Base-by-base conservation (phyloP, 169 alveolate genomes). In the Plasmodium inui region DNA sequence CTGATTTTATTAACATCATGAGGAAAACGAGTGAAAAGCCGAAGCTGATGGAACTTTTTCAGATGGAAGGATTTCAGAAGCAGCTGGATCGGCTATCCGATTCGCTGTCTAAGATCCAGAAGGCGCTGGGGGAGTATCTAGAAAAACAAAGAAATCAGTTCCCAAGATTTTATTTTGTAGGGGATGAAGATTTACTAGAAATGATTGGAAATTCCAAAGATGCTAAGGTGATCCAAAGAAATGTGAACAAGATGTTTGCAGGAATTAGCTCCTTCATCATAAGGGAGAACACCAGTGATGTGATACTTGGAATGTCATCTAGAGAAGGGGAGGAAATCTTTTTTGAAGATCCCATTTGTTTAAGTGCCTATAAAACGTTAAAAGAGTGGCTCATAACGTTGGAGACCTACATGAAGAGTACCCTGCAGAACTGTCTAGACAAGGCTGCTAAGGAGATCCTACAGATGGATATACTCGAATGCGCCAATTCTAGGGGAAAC, bases 91-190 rank as follows among this genome's bases (percentile, higher is more conserved):
- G 99, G 39, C 92, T 99, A 71, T 97, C 98, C 53, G 99, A 98
- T 44, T 96, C 98, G 94, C 96, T 99, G 44, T 97, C 98, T 28
- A 98, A 98, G 53, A 98, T 99, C 53, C 99, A 99, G 96, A 98
- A 98, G 90, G 99, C 99, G 10, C 95, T 98, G 37, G 99, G 99
- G 57, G 99, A 98, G 80, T 99, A 99, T 92, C 96, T 99, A 55
- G 99, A 99, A 94, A 98, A 98, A 81, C 99, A 99, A 92, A 97
- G 99, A 92, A 97, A 96, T 82, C 98, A 98, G 95, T 99, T 99
- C 92, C 99, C 99, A 22, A 97, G 99, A 34, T 99, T 99, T 97
- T 99, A 99, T 95, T 99, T 99, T 96, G 98, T 99, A 10, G 99
- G 99, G 76, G 99, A 99, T 95, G 99, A 98, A 85, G 99, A 99